phyloP scores from a whole-genome alignment of 2,329 filamentous ascomycete species.

The Fusarium foetens region DNA sequence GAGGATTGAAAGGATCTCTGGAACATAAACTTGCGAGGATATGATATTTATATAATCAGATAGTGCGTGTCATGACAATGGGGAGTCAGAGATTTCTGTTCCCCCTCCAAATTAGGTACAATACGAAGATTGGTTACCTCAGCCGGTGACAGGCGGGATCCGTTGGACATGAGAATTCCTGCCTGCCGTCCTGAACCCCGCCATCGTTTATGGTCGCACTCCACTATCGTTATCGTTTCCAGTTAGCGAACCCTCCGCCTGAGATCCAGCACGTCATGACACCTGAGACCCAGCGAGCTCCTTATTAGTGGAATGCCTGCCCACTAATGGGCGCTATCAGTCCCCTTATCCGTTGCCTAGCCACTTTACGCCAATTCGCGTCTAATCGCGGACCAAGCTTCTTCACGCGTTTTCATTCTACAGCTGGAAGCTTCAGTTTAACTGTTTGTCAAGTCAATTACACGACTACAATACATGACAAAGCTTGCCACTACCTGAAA shows the following conservation, averaged over 20 bases:
- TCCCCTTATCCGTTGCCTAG: slow-evolving; percentile 27
- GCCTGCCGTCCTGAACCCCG: slow-evolving; percentile 19
- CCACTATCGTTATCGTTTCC: background rate
- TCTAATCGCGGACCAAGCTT: slow-evolving; percentile 32
- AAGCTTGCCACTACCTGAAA: background rate
- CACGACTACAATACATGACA: background rate
- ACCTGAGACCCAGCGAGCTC: background rate
- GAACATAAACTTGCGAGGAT: background rate
- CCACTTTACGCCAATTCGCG: slow-evolving; percentile 46
- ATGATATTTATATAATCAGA: background rate
- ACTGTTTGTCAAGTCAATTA: background rate
- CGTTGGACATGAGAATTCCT: slow-evolving; percentile 6
- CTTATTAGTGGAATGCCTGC: background rate
- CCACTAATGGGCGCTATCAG: slow-evolving; percentile 1
- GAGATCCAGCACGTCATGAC: slow-evolving; percentile 35
- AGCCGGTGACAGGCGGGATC: slow-evolving; percentile 39
- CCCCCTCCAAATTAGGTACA: slow-evolving; percentile 1
- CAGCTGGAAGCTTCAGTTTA: slow-evolving; percentile 3
- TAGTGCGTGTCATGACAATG: slow-evolving; percentile 3
- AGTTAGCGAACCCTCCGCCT: slow-evolving; percentile 25
- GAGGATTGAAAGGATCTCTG: background rate
- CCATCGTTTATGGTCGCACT: background rate
- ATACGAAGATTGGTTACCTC: slow-evolving; percentile 7
- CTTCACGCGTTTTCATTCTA: slow-evolving; percentile 34
- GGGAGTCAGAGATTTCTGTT: slow-evolving; percentile 28